Conservation (phyloP, 2,329 filamentous ascomycete species). For the Leptographium wingfieldii region DNA sequence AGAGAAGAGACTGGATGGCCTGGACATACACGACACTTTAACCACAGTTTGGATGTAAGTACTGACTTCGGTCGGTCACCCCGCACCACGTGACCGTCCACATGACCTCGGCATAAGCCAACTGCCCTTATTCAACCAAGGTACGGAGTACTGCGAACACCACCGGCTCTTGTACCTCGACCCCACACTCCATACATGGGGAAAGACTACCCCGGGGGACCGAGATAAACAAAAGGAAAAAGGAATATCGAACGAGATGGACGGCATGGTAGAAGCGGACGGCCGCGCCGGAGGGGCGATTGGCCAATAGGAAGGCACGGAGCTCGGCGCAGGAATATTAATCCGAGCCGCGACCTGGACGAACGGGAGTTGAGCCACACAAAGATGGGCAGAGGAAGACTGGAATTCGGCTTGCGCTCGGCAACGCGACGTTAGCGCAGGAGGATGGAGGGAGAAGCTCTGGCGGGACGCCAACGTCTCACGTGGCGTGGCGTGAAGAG, state of each 20-base stretch:
- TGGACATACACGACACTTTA: too few species aligned
- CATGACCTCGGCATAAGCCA: background rate
- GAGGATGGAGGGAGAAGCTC: too few species aligned
- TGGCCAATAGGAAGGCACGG: background rate
- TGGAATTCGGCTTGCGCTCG: background rate
- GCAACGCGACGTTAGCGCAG: background rate
- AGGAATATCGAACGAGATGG: background rate
- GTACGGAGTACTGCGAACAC: background rate
- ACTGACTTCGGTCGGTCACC: too few species aligned
- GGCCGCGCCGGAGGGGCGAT: background rate
- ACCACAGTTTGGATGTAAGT: too few species aligned
- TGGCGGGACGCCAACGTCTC: background rate
- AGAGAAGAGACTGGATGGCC: too few species aligned
- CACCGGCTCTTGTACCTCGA: background rate
- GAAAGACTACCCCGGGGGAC: background rate
- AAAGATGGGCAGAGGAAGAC: background rate
- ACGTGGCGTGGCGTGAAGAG: background rate
- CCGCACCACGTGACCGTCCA: background rate
- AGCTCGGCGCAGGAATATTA: background rate
- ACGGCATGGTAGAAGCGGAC: background rate
- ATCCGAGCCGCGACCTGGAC: background rate
- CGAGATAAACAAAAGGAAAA: background rate
- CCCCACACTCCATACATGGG: background rate
- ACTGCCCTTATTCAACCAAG: background rate
- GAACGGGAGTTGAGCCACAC: constrained; percentile 1